Evolutionary conservation across 805 yeast genomes (phyloP).

Genomic region (Kregervanrija delftensis): DNA sequence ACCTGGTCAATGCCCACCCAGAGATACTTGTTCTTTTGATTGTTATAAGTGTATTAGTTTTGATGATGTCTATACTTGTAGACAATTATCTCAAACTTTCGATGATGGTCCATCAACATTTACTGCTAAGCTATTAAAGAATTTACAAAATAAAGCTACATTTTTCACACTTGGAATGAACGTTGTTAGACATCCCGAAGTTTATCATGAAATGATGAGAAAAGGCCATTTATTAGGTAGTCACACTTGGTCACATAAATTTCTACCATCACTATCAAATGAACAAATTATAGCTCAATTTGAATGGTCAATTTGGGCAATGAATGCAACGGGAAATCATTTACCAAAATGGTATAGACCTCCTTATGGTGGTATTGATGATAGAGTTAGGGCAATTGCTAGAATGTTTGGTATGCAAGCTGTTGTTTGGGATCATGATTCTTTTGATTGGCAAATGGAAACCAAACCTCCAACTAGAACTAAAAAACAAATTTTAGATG

Average conservation of each 20-base stretch:
- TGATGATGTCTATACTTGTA: slow-evolving; percentile 76
- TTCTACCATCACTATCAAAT: slow-evolving; percentile 69
- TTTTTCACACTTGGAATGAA: slow-evolving; percentile 84
- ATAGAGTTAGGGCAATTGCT: slow-evolving; percentile 72
- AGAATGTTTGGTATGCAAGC: slow-evolving; percentile 82
- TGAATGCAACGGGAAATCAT: slow-evolving; percentile 88
- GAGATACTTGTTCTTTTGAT: slow-evolving; percentile 72
- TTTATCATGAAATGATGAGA: slow-evolving; percentile 47
- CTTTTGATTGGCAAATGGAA: slow-evolving; percentile 82
- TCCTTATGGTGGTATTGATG: slow-evolving; percentile 93
- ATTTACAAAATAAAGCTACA: slow-evolving; percentile 53
- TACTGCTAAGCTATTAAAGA: slow-evolving; percentile 52
- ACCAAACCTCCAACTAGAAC: slow-evolving; percentile 38
- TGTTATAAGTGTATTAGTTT: slow-evolving; percentile 70
- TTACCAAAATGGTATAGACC: slow-evolving; percentile 93
- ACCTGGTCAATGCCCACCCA: slow-evolving; percentile 53
- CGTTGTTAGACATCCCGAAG: slow-evolving; percentile 68
- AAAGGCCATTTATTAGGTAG: slow-evolving; percentile 77
- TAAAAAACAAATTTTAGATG: slow-evolving; percentile 45
- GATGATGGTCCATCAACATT: slow-evolving; percentile 90
- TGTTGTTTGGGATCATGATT: slow-evolving; percentile 87
- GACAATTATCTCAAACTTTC: slow-evolving; percentile 74
- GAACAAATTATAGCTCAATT: slow-evolving; percentile 83
- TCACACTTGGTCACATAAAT: slow-evolving; percentile 92
- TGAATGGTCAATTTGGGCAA: slow-evolving; percentile 96